phyloP scores from a whole-genome alignment of 179 eudicot species.

The Dionaea muscipula region DNA sequence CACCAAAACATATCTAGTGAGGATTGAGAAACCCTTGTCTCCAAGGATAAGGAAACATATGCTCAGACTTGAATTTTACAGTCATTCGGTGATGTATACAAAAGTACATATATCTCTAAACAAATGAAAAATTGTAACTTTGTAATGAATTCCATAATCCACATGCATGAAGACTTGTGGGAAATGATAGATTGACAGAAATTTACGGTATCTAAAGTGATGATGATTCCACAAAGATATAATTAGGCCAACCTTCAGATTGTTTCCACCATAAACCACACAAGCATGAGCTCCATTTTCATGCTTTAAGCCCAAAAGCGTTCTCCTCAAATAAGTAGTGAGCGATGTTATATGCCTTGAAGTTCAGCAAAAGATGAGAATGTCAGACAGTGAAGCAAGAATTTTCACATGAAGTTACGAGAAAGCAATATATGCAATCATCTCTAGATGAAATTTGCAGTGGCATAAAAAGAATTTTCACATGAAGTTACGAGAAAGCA shows the following conservation, averaged over 20 bases:
- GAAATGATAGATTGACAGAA: too few species aligned
- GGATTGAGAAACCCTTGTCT: too few species aligned
- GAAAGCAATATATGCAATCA: neutral
- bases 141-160: too few species aligned
- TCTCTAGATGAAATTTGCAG: too few species aligned
- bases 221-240: constrained; percentile 1
- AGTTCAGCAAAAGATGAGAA: constrained; percentile 10
- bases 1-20: too few species aligned
- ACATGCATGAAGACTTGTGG: too few species aligned
- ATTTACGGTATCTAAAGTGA: too few species aligned
- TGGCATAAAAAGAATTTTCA: neutral
- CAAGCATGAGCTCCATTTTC: constrained; percentile 53
- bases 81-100: too few species aligned
- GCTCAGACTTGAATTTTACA: too few species aligned
- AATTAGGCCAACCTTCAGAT: constrained; percentile 36
- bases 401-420: neutral
- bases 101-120: too few species aligned
- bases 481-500: neutral
- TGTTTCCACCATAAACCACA: constrained; percentile 47
- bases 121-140: too few species aligned
- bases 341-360: constrained; percentile 70
- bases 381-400: neutral
- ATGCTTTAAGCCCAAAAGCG: constrained; percentile 53
- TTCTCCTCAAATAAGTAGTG: constrained; percentile 49
- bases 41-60: too few species aligned